These are phyloP conservation scores for Calonectria henricotiae DNA, from an alignment of 2,329 filamentous ascomycete genomes.

Conservation along the genomic window DNA sequence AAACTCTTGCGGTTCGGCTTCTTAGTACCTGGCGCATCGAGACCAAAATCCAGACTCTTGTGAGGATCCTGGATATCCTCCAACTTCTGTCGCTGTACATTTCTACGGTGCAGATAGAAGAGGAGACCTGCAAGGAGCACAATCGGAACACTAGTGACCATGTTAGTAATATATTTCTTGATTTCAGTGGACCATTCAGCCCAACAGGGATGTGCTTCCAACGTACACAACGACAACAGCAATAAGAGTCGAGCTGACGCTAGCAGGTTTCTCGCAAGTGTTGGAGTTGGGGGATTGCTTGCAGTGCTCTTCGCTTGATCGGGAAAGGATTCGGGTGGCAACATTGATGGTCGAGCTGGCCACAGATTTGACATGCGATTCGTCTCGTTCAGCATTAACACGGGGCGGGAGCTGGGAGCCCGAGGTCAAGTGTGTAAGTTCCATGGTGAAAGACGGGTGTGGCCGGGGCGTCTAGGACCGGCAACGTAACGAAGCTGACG, in stretches of 20 bases:
- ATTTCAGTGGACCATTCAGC: not conserved
- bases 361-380: conserved; percentile 19
- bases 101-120: conserved; percentile 84
- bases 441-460: conserved; percentile 39
- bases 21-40: conserved; percentile 67
- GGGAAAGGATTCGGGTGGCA: conserved; percentile 45
- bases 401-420: conserved; percentile 52
- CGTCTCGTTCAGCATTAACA: conserved; percentile 48
- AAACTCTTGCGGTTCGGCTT: conserved; percentile 56
- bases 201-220: conserved; percentile 13
- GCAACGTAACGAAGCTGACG: conserved; percentile 6
- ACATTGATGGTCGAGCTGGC: conserved; percentile 36
- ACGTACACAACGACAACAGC: conserved; percentile 81
- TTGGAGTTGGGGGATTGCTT: conserved; percentile 51
- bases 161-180: conserved; percentile 40
- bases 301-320: conserved; percentile 44
- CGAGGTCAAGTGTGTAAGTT: conserved; percentile 40
- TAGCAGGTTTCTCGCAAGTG: conserved; percentile 75
- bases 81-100: conserved; percentile 77
- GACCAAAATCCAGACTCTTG: conserved; percentile 92
- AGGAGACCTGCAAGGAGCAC: conserved; percentile 78
- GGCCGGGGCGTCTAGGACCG: conserved; percentile 36
- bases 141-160: conserved; percentile 79
- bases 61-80: conserved; percentile 92
- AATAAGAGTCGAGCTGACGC: conserved; percentile 74